Evolutionary conservation across 2,329 filamentous ascomycete genomes (phyloP).

Genomic region (Shiraia sp.): DNA sequence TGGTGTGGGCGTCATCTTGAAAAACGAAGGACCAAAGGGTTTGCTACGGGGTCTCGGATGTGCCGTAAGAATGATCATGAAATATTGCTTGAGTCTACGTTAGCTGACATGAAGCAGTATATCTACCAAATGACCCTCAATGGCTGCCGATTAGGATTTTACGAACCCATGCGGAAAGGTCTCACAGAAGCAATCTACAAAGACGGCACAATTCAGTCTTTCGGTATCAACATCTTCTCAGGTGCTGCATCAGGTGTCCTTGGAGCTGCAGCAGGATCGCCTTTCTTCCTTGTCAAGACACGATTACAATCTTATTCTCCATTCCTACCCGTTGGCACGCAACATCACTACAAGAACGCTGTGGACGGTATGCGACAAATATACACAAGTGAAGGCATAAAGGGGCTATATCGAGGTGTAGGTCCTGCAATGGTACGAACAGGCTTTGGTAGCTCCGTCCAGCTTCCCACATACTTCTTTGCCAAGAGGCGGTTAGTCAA

Average conservation of each 20-base stretch:
- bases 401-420: conserved; percentile 86
- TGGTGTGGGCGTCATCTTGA: conserved; percentile 84
- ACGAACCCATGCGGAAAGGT: conserved; percentile 84
- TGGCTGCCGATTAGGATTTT: conserved; percentile 94
- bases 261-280: conserved; percentile 88
- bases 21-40: conserved; percentile 84
- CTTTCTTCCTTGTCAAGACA: conserved; percentile 98
- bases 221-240: conserved; percentile 91
- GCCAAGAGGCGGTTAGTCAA: conserved; percentile 83
- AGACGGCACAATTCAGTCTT: conserved; percentile 75
- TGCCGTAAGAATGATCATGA: conserved; percentile 60
- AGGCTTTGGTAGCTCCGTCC: conserved; percentile 92
- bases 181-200: conserved; percentile 72
- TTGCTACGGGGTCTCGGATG: conserved; percentile 88
- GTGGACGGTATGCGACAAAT: conserved; percentile 82
- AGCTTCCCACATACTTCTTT: conserved; percentile 97
- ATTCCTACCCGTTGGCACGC: conserved; percentile 92
- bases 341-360: conserved; percentile 88
- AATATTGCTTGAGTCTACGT: background rate
- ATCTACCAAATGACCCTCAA: conserved; percentile 96
- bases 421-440: conserved; percentile 94
- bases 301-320: conserved; percentile 91
- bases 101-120: conserved; percentile 59
- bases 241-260: conserved; percentile 88
- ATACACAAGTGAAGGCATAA: conserved; percentile 73